Base-by-base conservation (phyloP, 352 stramenopile genomes). In the Globisporangium yorkense region DNA sequence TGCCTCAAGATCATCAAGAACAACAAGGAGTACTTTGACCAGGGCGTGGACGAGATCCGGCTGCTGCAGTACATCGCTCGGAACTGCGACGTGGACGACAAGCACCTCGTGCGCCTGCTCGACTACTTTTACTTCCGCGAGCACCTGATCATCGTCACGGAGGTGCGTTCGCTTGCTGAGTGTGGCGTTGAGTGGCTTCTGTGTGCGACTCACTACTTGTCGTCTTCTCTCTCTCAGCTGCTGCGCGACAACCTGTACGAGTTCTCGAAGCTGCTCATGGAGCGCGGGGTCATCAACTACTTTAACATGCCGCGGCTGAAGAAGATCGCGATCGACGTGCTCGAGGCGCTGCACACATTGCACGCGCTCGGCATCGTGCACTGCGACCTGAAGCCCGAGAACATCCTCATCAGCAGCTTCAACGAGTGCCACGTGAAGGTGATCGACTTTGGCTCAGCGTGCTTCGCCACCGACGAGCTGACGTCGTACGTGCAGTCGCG, bases 1-100 rank as follows among this genome's bases (percentile, higher is more conserved):
- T 99, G 96, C 60, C 68, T 99, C 27, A 99, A 99, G 67, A 94
- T 99, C 31, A 98, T 99, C 71, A 99, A 99, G 73, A 99, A 99
- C 77, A 98, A 96, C 57, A 99, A 99, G 71, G 97, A 99, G 62
- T 99, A 98, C 71, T 98, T 99, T 65, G 97, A 99, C 62, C 97
- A 99, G 72, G 84, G 83, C 5, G 66, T 94, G 27, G 84, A 94
- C 51, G 84, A 94, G 35, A 89, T 94, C 49, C 79, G 82, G 4
- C 61, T 94, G 16, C 67, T 94, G 12, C 68, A 91, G 54, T 88
- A 80, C 57, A 84, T 94, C 47, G 64, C 70, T n/a, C 51, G 57
- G 15, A 81, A 84, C 54, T 93, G 88, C 52, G 82, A 97, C 52
- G 74, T 96, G 20, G 88, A 98, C 51, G 79, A 95, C 37, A 91